Base-by-base conservation (phyloP, 208 protist genomes). In the Tetramitus jugosus region DNA sequence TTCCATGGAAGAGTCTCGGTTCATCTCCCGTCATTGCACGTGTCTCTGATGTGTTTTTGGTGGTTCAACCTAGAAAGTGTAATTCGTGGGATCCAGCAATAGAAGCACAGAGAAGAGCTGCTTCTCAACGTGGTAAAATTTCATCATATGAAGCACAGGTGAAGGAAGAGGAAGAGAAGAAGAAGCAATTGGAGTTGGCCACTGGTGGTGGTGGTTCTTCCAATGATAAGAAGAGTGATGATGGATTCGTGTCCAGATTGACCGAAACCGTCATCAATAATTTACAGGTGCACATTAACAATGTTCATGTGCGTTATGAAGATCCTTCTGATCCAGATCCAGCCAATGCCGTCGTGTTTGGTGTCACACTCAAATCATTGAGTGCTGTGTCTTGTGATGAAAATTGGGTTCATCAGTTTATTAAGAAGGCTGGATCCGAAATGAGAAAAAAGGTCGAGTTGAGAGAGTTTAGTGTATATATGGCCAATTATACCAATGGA, bases 251-350 rank as follows among this genome's bases (percentile, higher is more conserved):
- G 23, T 35, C 39, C 0, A 46, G 29, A 74, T 26, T 74, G 26
- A 53, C 42, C 0, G 67, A 74, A 53, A 74, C 67, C 14, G 37
- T 74, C 0, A 26, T 74, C 1, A 74, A 74, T 52, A 74, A 74
- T 53, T n/a, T 74, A 23, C 67, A 74, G 53, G 67, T 74, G 8
- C 14, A 45, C 33, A 74, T 74, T 53, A 29, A 7, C 0, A 74
- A 74, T 37, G 67, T 74, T 39, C 67, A 74, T 37, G 2, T 49
- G 33, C 67, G 67, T 53, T 74, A 74, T 74, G 67, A 74, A 23
- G 67, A 74, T 53, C n/a, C 8, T 4, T 10, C 26, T 31, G 17
- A 62, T 53, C 33, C 42, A 4, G 53, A 74, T 43, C 62, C 31
- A 74, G 53, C 29, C 10, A 53, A 74, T 74, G 23, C 31, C 13